Percentiles rank a stretch among this genome's conserved stretches.
Conservation (phyloP, 768 basidiomycete genomes). For the Suillus discolor region DNA sequence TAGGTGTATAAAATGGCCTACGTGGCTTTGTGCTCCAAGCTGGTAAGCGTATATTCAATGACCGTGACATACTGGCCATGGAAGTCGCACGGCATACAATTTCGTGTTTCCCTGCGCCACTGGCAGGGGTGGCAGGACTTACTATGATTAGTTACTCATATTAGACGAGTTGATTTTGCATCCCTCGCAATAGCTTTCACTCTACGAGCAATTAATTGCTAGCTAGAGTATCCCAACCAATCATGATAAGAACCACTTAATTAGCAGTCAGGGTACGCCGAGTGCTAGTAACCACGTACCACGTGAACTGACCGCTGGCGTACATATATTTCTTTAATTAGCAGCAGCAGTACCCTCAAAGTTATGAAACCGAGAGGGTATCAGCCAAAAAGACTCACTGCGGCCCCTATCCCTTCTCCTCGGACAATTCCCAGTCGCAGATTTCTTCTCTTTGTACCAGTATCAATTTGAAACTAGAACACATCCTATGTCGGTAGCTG, state of each 20-base stretch:
- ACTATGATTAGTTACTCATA: background rate
- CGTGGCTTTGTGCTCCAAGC: background rate
- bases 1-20: background rate
- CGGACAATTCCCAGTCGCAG: background rate
- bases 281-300: no score
- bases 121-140: no score
- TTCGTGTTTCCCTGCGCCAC: background rate
- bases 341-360: background rate
- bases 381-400: background rate
- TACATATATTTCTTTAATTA: background rate
- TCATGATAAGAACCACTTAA: no score
- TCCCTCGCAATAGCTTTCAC: background rate
- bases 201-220: background rate
- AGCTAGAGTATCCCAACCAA: no score
- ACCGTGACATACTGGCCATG: background rate
- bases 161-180: background rate
- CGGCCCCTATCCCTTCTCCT: background rate
- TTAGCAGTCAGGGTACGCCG: no score
- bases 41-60: background rate
- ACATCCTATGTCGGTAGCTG: background rate
- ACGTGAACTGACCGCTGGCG: background rate
- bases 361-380: conserved; percentile 2
- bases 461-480: background rate
- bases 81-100: background rate
- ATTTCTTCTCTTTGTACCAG: background rate